phyloP scores from a whole-genome alignment of 164 flowering plant genomes.

The Vitis labrusca region DNA sequence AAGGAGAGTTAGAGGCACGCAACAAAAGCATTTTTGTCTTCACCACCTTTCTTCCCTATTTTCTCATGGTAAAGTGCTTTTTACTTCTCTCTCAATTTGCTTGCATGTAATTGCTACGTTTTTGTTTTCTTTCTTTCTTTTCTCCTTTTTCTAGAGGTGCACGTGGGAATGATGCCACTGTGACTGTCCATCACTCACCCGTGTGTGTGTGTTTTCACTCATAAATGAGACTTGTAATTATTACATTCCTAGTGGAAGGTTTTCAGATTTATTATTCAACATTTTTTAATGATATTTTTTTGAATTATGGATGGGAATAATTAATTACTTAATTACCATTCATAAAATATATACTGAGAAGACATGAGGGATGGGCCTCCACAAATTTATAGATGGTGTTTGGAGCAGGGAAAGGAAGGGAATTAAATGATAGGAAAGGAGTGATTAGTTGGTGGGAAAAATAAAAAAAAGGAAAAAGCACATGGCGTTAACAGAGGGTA shows the following conservation, averaged over 20 bases:
- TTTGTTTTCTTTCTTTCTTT: background rate
- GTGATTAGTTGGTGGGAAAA: too few species aligned
- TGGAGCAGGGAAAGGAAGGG: too few species aligned
- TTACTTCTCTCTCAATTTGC: conserved; percentile 2
- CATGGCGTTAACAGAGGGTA: too few species aligned
- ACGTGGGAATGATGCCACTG: conserved; percentile 10
- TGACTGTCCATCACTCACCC: background rate
- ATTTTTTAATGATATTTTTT: too few species aligned
- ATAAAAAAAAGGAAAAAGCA: too few species aligned
- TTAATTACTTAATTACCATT: too few species aligned
- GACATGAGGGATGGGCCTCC: too few species aligned
- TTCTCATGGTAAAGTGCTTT: conserved; percentile 5
- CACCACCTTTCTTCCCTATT: background rate
- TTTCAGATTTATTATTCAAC: too few species aligned
- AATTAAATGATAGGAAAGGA: too few species aligned
- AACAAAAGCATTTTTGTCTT: conserved; percentile 35
- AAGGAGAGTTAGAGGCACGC: conserved; percentile 25
- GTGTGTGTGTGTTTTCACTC: background rate
- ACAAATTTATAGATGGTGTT: too few species aligned
- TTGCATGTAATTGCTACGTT: conserved; percentile 5
- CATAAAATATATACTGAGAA: too few species aligned
- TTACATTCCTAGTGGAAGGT: background rate
- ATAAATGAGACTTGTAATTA: background rate
- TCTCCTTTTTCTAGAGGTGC: conserved; percentile 17
- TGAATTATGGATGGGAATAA: too few species aligned